Percentiles rank a stretch among this genome's conserved stretches.
phyloP scores from a whole-genome alignment of 441 rosid genomes.

The Eruca vesicaria region DNA sequence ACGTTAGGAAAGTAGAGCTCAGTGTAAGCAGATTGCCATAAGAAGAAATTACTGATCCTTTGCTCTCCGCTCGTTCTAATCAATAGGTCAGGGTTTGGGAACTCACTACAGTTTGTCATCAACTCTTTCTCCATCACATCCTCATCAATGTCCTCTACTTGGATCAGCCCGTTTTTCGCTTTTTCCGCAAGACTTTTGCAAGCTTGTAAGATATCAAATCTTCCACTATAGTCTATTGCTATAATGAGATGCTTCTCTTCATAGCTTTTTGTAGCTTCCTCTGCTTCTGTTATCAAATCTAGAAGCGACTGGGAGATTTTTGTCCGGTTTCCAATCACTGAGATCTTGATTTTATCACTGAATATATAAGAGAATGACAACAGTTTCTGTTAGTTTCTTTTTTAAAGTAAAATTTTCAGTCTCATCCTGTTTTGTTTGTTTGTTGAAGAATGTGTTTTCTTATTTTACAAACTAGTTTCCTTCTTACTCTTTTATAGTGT shows the following conservation, averaged over 20 bases:
- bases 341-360: conserved; percentile 23
- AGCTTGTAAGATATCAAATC: conserved; percentile 37
- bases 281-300: conserved; percentile 14
- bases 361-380: neutral
- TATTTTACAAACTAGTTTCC: neutral
- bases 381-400: neutral
- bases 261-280: conserved; percentile 27
- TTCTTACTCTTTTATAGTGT: neutral
- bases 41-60: conserved; percentile 46
- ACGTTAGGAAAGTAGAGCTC: conserved; percentile 37
- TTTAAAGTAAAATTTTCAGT: neutral
- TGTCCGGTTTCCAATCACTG: conserved; percentile 13
- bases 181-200: conserved; percentile 34
- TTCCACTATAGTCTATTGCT: conserved; percentile 39
- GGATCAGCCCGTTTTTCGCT: conserved; percentile 16
- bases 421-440: neutral
- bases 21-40: conserved; percentile 46
- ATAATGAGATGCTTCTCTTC: conserved; percentile 13
- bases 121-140: conserved; percentile 10
- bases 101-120: conserved; percentile 28
- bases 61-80: conserved; percentile 45
- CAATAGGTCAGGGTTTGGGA: conserved; percentile 45
- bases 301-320: conserved; percentile 15
- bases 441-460: neutral
- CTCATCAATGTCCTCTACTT: conserved; percentile 28